Conservation (phyloP, 2,329 filamentous ascomycete genomes). For the Aspergillus floridensis region DNA sequence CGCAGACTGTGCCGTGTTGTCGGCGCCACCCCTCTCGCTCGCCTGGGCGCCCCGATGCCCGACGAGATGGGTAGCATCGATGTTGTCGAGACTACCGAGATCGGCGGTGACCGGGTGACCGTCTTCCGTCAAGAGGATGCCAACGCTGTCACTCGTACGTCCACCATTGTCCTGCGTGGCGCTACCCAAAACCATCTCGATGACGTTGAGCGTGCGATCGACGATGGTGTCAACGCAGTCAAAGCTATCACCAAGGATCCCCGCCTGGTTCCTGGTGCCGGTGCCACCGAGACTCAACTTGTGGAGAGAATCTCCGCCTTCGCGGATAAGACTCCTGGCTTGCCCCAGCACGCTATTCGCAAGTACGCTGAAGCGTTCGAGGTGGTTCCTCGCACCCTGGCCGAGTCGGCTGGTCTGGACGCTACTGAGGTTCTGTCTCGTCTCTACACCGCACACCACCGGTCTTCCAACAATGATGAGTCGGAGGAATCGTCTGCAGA, state of each 20-base stretch:
- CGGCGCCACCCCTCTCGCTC: slow-evolving; percentile 91
- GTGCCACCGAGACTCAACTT: slow-evolving; percentile 90
- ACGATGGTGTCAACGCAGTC: slow-evolving; percentile 97
- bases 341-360: slow-evolving; percentile 94
- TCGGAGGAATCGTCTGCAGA: slow-evolving; percentile 31
- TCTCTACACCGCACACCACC: slow-evolving; percentile 88
- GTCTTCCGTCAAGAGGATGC: slow-evolving; percentile 87
- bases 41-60: slow-evolving; percentile 97
- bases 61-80: slow-evolving; percentile 97
- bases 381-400: slow-evolving; percentile 88
- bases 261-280: slow-evolving; percentile 86
- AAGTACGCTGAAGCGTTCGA: slow-evolving; percentile 98
- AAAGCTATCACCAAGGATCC: slow-evolving; percentile 96
- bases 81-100: slow-evolving; percentile 93
- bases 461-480: slow-evolving; percentile 24
- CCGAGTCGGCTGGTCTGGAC: slow-evolving; percentile 91
- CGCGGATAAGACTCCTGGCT: slow-evolving; percentile 86
- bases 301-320: slow-evolving; percentile 87
- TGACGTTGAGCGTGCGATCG: slow-evolving; percentile 92
- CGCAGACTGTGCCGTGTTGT: slow-evolving; percentile 93
- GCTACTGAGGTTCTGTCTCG: slow-evolving; percentile 94
- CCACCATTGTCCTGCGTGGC: slow-evolving; percentile 88
- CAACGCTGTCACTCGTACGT: slow-evolving; percentile 83
- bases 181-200: slow-evolving; percentile 98
- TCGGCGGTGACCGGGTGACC: slow-evolving; percentile 95